phyloP scores from a whole-genome alignment of 495 filamentous ascomycete genomes.

The Penicillium subrubescens region DNA sequence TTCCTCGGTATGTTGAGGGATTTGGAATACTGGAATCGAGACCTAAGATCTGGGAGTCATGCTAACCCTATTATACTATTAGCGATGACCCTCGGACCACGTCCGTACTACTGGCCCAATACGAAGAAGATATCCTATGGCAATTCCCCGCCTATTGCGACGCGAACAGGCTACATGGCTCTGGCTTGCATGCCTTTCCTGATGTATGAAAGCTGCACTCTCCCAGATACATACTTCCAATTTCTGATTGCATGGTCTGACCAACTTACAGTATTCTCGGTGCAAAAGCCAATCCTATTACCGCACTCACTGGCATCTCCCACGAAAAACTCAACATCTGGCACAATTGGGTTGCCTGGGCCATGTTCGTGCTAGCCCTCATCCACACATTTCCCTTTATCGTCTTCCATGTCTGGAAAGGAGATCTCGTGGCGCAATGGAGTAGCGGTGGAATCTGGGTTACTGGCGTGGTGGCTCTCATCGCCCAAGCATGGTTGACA shows the following conservation, averaged over 20 bases:
- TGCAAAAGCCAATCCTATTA: conserved; percentile 47
- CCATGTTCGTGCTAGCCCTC: conserved; percentile 55
- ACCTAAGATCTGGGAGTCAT: background rate
- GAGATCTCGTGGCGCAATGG: conserved; percentile 53
- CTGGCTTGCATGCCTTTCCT: conserved; percentile 54
- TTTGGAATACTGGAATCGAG: background rate
- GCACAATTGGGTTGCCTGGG: conserved; percentile 56
- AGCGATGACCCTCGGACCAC: conserved; percentile 52
- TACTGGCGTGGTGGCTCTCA: conserved; percentile 57
- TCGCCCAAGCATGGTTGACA: conserved; percentile 58
- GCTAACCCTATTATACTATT: background rate
- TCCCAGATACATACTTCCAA: conserved; percentile 3
- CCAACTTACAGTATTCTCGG: conserved; percentile 24
- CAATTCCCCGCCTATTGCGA: conserved; percentile 53
- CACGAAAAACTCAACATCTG: conserved; percentile 58
- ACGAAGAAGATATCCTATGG: conserved; percentile 45
- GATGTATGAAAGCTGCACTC: conserved; percentile 34
- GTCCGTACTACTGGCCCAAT: conserved; percentile 62
- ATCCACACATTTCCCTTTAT: conserved; percentile 63
- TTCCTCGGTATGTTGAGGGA: conserved; percentile 43
- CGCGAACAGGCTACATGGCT: conserved; percentile 55
- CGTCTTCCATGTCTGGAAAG: conserved; percentile 49
- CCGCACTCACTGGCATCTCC: conserved; percentile 53
- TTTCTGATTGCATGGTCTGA: background rate
- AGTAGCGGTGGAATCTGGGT: conserved; percentile 50